These are phyloP conservation scores for Bodo saltans DNA, from an alignment of 78 protist species.

Conservation along the genomic window DNA sequence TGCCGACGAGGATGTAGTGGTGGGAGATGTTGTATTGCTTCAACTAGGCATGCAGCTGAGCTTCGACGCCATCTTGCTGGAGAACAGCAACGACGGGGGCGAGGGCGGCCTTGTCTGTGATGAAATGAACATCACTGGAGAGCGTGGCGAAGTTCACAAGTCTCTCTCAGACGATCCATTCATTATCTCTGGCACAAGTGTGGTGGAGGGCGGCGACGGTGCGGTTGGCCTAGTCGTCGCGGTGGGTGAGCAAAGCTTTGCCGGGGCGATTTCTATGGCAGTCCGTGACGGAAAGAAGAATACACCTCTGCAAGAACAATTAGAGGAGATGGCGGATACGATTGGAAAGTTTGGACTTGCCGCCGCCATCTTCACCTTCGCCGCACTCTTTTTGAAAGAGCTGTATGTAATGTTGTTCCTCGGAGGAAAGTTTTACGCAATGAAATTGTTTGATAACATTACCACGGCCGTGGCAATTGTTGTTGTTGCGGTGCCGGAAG, in stretches of 20 bases:
- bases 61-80: conserved; percentile 58
- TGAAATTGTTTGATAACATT: conserved; percentile 17
- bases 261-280: conserved; percentile 18
- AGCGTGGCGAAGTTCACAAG: conserved; percentile 54
- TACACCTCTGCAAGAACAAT: conserved; percentile 53
- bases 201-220: conserved; percentile 59
- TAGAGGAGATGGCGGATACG: conserved; percentile 32
- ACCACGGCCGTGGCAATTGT: conserved; percentile 54
- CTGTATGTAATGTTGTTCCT: not conserved
- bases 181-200: conserved; percentile 50
- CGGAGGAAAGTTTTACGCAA: not conserved
- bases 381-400: not conserved
- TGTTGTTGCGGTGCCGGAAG: conserved; percentile 76
- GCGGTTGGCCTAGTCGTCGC: conserved; percentile 42
- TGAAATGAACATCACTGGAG: conserved; percentile 70
- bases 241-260: conserved; percentile 42
- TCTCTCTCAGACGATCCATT: conserved; percentile 7
- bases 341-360: conserved; percentile 51
- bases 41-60: conserved; percentile 16
- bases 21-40: conserved; percentile 38
- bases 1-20: conserved; percentile 15
- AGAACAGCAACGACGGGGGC: too few species aligned
- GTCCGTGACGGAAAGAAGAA: conserved; percentile 18
- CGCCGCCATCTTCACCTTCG: conserved; percentile 36
- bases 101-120: conserved; percentile 45